Evolutionary conservation across 768 basidiomycete genomes (phyloP).

Genomic region (Lactarius sanguifluus): DNA sequence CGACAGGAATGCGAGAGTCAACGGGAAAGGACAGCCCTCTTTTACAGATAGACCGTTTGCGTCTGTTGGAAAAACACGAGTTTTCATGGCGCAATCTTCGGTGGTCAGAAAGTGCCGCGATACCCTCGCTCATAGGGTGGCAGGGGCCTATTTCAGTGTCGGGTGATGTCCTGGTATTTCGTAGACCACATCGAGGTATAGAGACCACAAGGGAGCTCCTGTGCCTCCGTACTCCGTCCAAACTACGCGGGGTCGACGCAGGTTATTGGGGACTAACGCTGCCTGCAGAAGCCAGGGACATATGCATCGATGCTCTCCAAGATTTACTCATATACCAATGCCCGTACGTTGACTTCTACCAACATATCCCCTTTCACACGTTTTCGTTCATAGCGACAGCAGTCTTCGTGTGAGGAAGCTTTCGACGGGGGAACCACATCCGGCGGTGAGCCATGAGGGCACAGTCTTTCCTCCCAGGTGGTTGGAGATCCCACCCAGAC

Average conservation of each 20-base stretch:
- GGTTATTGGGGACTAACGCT: not conserved
- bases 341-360: not conserved
- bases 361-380: not conserved
- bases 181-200: not conserved
- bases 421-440: not conserved
- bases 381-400: not conserved
- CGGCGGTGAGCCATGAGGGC: not conserved
- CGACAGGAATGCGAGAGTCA: not conserved
- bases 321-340: conserved; percentile 2
- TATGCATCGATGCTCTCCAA: not conserved
- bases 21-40: not conserved
- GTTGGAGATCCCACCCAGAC: not conserved
- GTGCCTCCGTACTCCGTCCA: conserved; percentile 2
- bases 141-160: not conserved
- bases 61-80: not conserved
- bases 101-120: not conserved
- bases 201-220: not conserved
- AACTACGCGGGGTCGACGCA: not conserved
- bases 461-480: not conserved
- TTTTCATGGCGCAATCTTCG: not conserved
- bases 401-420: not conserved
- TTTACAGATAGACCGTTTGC: not conserved
- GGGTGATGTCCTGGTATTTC: not conserved
- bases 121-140: not conserved
- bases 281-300: not conserved